Evolutionary conservation across 164 flowering plant genomes (phyloP).

Genomic region (Protea cynaroides): DNA sequence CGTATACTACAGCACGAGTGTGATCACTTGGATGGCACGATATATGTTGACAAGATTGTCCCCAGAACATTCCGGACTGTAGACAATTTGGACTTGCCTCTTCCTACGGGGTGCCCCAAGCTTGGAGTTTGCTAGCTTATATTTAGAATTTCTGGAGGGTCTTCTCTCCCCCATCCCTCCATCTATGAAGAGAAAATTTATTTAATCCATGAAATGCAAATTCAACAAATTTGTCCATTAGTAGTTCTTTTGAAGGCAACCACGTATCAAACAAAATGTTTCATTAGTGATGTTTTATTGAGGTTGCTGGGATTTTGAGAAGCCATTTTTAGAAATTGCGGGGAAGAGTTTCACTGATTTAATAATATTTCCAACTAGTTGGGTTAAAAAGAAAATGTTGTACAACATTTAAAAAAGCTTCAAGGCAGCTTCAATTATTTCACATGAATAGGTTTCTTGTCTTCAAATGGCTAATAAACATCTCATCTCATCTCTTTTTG

Average conservation of each 20-base stretch:
- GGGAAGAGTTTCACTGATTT: not conserved
- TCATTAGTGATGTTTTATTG: not conserved
- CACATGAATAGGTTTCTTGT: not conserved
- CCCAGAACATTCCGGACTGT: conserved; percentile 71
- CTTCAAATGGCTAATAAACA: not conserved
- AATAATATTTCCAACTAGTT: not conserved
- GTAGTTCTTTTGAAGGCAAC: not conserved
- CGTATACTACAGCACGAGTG: conserved; percentile 92
- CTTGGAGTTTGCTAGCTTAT: conserved; percentile 43
- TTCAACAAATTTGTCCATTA: not conserved
- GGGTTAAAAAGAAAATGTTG: not conserved
- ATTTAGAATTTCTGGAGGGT: not conserved
- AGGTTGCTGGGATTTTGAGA: not conserved
- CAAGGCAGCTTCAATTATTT: not conserved
- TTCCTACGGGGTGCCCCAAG: conserved; percentile 65
- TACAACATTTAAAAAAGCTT: not conserved
- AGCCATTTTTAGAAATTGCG: not conserved
- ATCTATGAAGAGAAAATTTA: not conserved
- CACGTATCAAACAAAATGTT: not conserved
- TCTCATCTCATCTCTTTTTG: not conserved
- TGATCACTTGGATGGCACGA: conserved; percentile 86
- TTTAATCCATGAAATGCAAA: not conserved
- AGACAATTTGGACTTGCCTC: conserved; percentile 80
- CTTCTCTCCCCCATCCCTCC: not conserved
- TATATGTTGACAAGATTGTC: conserved; percentile 84